These are phyloP conservation scores for Dorcoceras hygrometricum DNA, from an alignment of 257 asterid genomes.

Conservation along the genomic window DNA sequence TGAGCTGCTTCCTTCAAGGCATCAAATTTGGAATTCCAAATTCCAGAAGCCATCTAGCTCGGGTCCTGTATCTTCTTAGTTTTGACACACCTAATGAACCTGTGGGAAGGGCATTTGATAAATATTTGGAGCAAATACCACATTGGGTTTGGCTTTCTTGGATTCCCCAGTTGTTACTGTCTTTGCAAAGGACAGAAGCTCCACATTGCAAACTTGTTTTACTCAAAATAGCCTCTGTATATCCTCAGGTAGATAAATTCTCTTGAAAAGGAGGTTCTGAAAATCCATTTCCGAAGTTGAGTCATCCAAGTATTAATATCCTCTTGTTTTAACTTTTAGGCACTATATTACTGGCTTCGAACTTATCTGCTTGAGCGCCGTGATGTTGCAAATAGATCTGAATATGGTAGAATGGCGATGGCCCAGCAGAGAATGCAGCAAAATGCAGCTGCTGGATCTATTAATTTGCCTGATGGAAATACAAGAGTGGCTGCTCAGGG, in stretches of 20 bases:
- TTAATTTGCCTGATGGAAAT: slow-evolving; percentile 70
- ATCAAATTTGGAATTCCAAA: slow-evolving; percentile 90
- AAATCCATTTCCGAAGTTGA: slow-evolving; percentile 3
- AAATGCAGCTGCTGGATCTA: slow-evolving; percentile 55
- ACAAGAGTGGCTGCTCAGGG: slow-evolving; percentile 61
- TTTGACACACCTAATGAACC: slow-evolving; percentile 93
- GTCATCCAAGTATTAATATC: slow-evolving; percentile 27
- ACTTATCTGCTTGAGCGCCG: slow-evolving; percentile 98
- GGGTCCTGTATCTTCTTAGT: slow-evolving; percentile 93
- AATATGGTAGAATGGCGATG: slow-evolving; percentile 91
- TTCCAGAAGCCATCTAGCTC: slow-evolving; percentile 96
- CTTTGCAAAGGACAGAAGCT: slow-evolving; percentile 94
- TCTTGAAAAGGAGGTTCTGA: slow-evolving; percentile 1
- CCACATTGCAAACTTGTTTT: slow-evolving; percentile 93
- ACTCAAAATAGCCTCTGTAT: slow-evolving; percentile 79
- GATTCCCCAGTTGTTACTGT: slow-evolving; percentile 94
- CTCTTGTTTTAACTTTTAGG: slow-evolving; percentile 45
- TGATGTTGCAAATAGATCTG: slow-evolving; percentile 96
- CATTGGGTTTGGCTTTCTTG: slow-evolving; percentile 99
- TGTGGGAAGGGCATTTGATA: slow-evolving; percentile 93
- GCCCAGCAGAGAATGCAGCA: slow-evolving; percentile 99
- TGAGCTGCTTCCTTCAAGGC: slow-evolving; percentile 98
- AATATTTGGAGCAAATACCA: slow-evolving; percentile 87
- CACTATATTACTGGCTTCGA: slow-evolving; percentile 97
- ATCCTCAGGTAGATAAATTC: slow-evolving; percentile 74